Percentiles rank a stretch among this genome's conserved stretches.
These are phyloP conservation scores for Angophora floribunda DNA, from an alignment of 345 rosid species.

Conservation along the genomic window DNA sequence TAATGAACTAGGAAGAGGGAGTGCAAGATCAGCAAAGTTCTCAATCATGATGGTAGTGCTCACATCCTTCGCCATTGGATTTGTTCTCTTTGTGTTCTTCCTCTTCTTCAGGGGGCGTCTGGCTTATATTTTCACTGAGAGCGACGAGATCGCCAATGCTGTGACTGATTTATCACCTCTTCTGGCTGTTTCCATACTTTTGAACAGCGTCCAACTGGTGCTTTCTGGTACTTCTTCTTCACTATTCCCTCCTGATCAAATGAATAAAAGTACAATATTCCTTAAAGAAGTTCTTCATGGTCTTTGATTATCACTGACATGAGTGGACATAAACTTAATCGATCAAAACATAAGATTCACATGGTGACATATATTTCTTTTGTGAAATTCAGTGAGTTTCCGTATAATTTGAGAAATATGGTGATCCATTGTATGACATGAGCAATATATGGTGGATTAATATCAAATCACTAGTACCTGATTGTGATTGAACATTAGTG, in stretches of 20 bases:
- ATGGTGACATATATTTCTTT: neutral
- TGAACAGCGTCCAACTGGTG: slow-evolving; percentile 80
- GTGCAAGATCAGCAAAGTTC: slow-evolving; percentile 33
- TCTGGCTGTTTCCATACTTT: slow-evolving; percentile 55
- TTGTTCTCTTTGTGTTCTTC: slow-evolving; percentile 30
- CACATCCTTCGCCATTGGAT: slow-evolving; percentile 44
- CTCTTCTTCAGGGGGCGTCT: slow-evolving; percentile 35
- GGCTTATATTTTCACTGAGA: slow-evolving; percentile 55
- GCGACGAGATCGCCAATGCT: slow-evolving; percentile 35
- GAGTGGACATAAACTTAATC: neutral
- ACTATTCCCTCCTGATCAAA: neutral
- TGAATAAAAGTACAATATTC: neutral
- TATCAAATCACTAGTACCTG: neutral
- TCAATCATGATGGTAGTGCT: slow-evolving; percentile 27
- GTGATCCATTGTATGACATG: neutral
- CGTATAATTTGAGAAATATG: neutral
- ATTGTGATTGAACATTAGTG: neutral
- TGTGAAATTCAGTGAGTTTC: neutral
- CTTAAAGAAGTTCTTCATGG: neutral
- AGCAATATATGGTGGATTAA: neutral
- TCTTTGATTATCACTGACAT: neutral
- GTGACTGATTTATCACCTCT: slow-evolving; percentile 61
- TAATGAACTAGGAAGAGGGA: slow-evolving; percentile 71
- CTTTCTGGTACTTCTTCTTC: slow-evolving; percentile 43
- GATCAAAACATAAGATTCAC: neutral